Evolutionary conservation across 768 basidiomycete species (phyloP).

Genomic region (Pisolithus marmoratus): DNA sequence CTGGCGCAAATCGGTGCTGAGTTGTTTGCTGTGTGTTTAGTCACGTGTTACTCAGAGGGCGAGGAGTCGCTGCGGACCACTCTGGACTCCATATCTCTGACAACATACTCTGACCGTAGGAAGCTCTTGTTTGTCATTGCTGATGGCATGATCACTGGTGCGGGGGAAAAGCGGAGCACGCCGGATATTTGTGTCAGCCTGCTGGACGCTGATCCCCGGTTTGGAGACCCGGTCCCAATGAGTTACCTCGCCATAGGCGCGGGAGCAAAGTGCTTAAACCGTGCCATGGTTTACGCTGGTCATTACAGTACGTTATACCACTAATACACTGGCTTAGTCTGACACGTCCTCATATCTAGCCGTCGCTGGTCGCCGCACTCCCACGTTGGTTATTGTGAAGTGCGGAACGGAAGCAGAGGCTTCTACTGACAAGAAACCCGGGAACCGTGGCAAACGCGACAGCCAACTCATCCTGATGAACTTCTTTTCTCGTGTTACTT

Average conservation of each 20-base stretch:
- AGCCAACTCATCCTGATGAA: slow-evolving; percentile 99
- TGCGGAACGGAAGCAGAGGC: slow-evolving; percentile 90
- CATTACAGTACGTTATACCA: slow-evolving; percentile 77
- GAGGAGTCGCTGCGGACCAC: slow-evolving; percentile 89
- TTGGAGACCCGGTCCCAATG: slow-evolving; percentile 96
- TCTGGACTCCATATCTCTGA: slow-evolving; percentile 86
- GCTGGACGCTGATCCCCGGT: slow-evolving; percentile 89
- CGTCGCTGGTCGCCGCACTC: slow-evolving; percentile 84
- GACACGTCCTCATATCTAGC: slow-evolving; percentile 34
- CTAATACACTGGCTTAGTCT: neutral
- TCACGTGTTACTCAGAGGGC: slow-evolving; percentile 98
- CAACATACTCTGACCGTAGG: slow-evolving; percentile 85
- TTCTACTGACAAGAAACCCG: slow-evolving; percentile 82
- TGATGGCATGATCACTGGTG: slow-evolving; percentile 98
- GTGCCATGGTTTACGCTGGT: slow-evolving; percentile 99
- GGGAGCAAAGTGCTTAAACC: slow-evolving; percentile 84
- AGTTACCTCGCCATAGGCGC: slow-evolving; percentile 86
- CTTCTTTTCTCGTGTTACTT: slow-evolving; percentile 98
- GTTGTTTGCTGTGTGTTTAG: slow-evolving; percentile 89
- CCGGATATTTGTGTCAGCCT: slow-evolving; percentile 94
- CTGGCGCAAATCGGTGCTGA: slow-evolving; percentile 91
- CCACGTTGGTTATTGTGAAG: slow-evolving; percentile 92
- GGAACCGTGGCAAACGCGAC: slow-evolving; percentile 97
- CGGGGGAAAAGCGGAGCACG: slow-evolving; percentile 91
- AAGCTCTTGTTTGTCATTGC: slow-evolving; percentile 93